A percentile compares a stretch with the other conserved stretches of the same genome.
phyloP scores from a whole-genome alignment of 352 stramenopile genomes.

The Pythium sukuiense region DNA sequence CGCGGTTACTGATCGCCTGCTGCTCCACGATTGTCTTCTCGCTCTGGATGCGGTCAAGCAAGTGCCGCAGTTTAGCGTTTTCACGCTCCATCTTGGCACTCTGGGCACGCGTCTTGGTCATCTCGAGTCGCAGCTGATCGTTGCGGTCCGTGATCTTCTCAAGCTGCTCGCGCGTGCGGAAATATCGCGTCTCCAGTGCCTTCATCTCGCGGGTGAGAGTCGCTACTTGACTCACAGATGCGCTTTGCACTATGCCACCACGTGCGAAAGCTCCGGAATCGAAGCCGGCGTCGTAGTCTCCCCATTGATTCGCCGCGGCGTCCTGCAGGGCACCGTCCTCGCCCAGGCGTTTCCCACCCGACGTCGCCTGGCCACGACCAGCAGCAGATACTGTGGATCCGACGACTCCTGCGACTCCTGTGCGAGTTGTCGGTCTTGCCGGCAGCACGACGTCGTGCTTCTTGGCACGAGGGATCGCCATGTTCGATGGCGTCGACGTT shows the following conservation, averaged over 20 bases:
- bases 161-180: constrained; percentile 66
- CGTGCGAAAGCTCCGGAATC: neutral
- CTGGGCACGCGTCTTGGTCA: constrained; percentile 38
- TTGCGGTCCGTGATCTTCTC: constrained; percentile 72
- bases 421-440: neutral
- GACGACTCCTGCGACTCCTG: neutral
- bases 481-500: constrained; percentile 1
- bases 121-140: constrained; percentile 53
- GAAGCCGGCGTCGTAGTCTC: constrained; percentile 17
- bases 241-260: constrained; percentile 12
- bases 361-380: neutral
- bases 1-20: constrained; percentile 78
- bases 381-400: neutral
- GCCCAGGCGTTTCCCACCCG: neutral
- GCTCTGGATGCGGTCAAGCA: constrained; percentile 71
- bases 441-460: constrained; percentile 11
- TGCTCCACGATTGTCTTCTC: constrained; percentile 79
- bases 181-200: constrained; percentile 73
- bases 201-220: constrained; percentile 71
- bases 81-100: constrained; percentile 56
- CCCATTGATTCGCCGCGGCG: constrained; percentile 25
- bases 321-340: constrained; percentile 9
- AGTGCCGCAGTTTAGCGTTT: constrained; percentile 58
- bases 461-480: constrained; percentile 17
- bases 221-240: constrained; percentile 48